Base-by-base conservation (phyloP, 2,329 filamentous ascomycete genomes). In the Diaporthe amygdali region DNA sequence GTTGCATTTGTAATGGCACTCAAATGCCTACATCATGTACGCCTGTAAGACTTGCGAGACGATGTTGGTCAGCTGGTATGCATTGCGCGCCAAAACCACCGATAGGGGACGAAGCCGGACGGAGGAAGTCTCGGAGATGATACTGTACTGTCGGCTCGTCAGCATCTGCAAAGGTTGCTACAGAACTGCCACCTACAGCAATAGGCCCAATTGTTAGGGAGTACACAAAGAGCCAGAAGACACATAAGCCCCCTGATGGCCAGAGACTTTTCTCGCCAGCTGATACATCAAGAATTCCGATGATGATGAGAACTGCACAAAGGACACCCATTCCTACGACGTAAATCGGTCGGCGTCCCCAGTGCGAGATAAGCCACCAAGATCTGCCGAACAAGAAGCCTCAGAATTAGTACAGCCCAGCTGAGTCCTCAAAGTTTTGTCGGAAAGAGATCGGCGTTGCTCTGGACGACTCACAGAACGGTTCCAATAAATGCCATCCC, bases 401-500 rank as follows among this genome's bases (percentile, higher is more conserved):
- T 1, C 3, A 22, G 1, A 20, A 5, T 47, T 9, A 63, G 59
- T 6, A 25, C 14, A 37, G n/a, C n/a, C n/a, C n/a, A n/a, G n/a
- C n/a, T n/a, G n/a, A n/a, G n/a, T n/a, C n/a, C n/a, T n/a, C n/a
- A n/a, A n/a, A n/a, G n/a, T n/a, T n/a, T n/a, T 6, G 4, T 7
- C 1, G 25, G n/a, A 20, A 9, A 5, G 0, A 47, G 8, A 10
- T 25, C 4, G 1, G 7, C 0, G n/a, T 70, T 2, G 77, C 79
- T 76, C 78, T 47, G 6, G 5, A 0, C 0, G 1, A 25, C 70
- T 85, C 85, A 88, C 2, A 84, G 84, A 2, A 85, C 75, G 0
- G 84, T 86, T 2, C 84, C 86, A 3, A 84, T 75, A 79, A 78
- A 81, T 73, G 74, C 83, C 80, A 77, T 84, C 73, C 66, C 81